Evolutionary conservation across 2,329 filamentous ascomycete species (phyloP), one percentile per base, ranked within the genome.

Genomic region (Orbilia blumenaviensis): DNA sequence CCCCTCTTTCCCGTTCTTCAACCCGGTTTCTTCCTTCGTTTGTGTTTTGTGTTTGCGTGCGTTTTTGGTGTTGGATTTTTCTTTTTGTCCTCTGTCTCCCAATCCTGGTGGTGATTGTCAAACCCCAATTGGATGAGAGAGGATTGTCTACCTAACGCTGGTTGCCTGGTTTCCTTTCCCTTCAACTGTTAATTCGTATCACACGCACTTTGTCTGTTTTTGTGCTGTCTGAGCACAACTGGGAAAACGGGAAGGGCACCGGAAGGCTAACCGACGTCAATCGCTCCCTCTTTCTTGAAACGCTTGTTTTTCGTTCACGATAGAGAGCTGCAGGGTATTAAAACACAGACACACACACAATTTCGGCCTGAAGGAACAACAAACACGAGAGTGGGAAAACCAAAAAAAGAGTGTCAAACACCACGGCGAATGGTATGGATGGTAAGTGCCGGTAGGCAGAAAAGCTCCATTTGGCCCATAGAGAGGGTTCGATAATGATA

Each of bases 241-340:
- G 36, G 25, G 38, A 41, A 54, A 42, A 56, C 27, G 32, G 29
- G 42, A 67, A 44, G 71, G 58, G 62, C 61, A 46, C 63, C 62
- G 71, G 62, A 68, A 63, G 44, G 71, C 71, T 75, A 75, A 75
- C 71, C 54, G 63, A 63, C 41, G 61, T 48, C 44, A 56, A 66
- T 54, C 62, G 46, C 52, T 56, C 41, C 42, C 54, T 50, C 41
- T 61, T n/a, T 60, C 60, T 66, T 66, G 42, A 44, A 67, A 64
- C 60, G 48, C 38, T 48, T 62, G 23, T 52, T 50, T 62, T 63
- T 56, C 23, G 25, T 46, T 46, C 61, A 29, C 16, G 56, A 62
- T 42, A 75, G 71, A 68, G 56, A 67, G 71, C 71, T 75, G 71
- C 71, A 75, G 71, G 71, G 54, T 75, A 75, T 38, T 75, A 58